phyloP scores from a whole-genome alignment of 805 yeast species.

The Kluyveromyces aestuarii region DNA sequence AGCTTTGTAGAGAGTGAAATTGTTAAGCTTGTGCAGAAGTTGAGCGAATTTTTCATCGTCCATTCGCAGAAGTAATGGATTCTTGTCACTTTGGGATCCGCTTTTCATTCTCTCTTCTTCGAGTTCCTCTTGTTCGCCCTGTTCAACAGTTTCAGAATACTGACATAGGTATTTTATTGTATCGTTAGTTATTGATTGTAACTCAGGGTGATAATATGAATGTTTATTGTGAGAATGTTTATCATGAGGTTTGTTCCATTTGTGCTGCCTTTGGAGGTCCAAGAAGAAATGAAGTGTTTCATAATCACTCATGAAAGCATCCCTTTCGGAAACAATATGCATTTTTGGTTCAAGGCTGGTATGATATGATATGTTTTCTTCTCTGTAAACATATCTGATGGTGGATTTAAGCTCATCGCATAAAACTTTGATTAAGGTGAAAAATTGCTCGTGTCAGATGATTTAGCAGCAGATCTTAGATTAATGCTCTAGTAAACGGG shows the following conservation, averaged over 20 bases:
- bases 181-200: slow-evolving; percentile 30
- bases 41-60: slow-evolving; percentile 24
- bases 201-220: slow-evolving; percentile 27
- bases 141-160: slow-evolving; percentile 1
- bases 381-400: neutral
- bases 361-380: too few species aligned
- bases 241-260: slow-evolving; percentile 25
- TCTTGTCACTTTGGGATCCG: slow-evolving; percentile 9
- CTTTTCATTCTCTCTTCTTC: slow-evolving; percentile 9
- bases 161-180: slow-evolving; percentile 20
- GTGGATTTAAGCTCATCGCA: neutral
- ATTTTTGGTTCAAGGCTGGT: slow-evolving; percentile 12
- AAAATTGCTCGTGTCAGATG: neutral
- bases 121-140: slow-evolving; percentile 14
- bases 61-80: slow-evolving; percentile 20
- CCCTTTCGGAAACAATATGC: slow-evolving; percentile 40
- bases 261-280: slow-evolving; percentile 32
- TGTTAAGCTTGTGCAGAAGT: slow-evolving; percentile 22
- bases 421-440: neutral
- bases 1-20: slow-evolving; percentile 59
- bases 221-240: slow-evolving; percentile 15
- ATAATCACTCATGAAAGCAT: slow-evolving; percentile 46
- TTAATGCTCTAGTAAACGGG: neutral
- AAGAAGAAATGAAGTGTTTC: slow-evolving; percentile 45
- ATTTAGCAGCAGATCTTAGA: neutral